These are phyloP conservation scores for Diaporthe humulicola DNA, from an alignment of 2,329 filamentous ascomycete genomes.

Conservation along the genomic window DNA sequence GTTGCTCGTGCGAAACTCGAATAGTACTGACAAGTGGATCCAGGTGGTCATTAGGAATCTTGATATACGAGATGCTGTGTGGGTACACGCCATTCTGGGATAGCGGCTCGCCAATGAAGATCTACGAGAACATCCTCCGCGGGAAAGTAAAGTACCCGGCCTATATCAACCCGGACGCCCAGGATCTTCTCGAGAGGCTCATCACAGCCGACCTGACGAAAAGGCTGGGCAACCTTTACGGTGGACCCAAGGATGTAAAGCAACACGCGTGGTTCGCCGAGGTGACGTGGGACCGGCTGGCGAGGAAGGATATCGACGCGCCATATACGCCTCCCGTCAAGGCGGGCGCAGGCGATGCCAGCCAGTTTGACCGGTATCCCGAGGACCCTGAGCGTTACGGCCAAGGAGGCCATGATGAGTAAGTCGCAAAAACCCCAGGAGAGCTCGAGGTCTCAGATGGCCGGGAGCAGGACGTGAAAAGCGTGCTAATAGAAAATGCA, in stretches of 20 bases:
- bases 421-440: conserved; percentile 59
- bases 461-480: not conserved
- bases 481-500: conserved; percentile 49
- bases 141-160: conserved; percentile 96
- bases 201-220: conserved; percentile 97
- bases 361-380: conserved; percentile 97
- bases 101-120: conserved; percentile 96
- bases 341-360: conserved; percentile 93
- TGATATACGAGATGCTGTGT: conserved; percentile 99
- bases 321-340: conserved; percentile 97
- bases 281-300: conserved; percentile 95
- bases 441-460: not conserved
- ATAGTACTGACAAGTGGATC: conserved; percentile 36
- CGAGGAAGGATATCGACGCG: conserved; percentile 97
- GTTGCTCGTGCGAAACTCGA: not conserved
- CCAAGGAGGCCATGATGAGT: conserved; percentile 84
- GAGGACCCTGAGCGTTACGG: conserved; percentile 97
- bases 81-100: conserved; percentile 99
- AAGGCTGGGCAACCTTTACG: conserved; percentile 92
- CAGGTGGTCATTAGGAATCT: conserved; percentile 98
- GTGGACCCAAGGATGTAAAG: conserved; percentile 92
- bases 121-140: conserved; percentile 98
- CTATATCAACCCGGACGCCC: conserved; percentile 94
- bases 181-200: conserved; percentile 90
- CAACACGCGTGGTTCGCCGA: conserved; percentile 96